These are phyloP conservation scores for Pinus taeda DNA, from an alignment of 75 land plant species.

Conservation along the genomic window DNA sequence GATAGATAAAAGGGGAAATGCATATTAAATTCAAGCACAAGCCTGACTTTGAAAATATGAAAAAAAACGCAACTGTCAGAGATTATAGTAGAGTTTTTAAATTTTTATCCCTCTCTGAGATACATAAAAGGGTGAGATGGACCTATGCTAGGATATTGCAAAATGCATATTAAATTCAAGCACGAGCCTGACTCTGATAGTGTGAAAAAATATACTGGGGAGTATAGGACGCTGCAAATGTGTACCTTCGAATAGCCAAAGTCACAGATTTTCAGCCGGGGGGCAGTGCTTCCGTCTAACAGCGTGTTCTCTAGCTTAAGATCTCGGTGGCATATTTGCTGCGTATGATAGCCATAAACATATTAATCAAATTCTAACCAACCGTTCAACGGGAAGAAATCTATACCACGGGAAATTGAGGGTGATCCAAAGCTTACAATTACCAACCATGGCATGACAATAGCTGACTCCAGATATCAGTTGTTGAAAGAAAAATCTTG, in stretches of 20 bases:
- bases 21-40: too few species aligned
- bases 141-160: too few species aligned
- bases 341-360: not conserved
- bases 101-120: too few species aligned
- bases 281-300: slow-evolving; percentile 48
- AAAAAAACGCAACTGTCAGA: too few species aligned
- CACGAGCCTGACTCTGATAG: too few species aligned
- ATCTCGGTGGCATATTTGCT: slow-evolving; percentile 63
- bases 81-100: too few species aligned
- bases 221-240: not conserved
- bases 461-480: slow-evolving; percentile 42
- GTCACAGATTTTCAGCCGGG: slow-evolving; percentile 60
- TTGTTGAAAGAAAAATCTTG: slow-evolving; percentile 39
- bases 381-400: not conserved
- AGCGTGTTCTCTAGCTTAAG: slow-evolving; percentile 57
- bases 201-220: too few species aligned
- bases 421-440: not conserved
- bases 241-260: slow-evolving; percentile 60
- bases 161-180: too few species aligned
- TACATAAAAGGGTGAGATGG: too few species aligned
- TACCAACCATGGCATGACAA: slow-evolving; percentile 27
- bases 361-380: not conserved
- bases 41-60: too few species aligned
- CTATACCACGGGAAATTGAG: not conserved
- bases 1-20: too few species aligned